Conservation (phyloP, 306 rosid species). For the Sindora glabra region DNA sequence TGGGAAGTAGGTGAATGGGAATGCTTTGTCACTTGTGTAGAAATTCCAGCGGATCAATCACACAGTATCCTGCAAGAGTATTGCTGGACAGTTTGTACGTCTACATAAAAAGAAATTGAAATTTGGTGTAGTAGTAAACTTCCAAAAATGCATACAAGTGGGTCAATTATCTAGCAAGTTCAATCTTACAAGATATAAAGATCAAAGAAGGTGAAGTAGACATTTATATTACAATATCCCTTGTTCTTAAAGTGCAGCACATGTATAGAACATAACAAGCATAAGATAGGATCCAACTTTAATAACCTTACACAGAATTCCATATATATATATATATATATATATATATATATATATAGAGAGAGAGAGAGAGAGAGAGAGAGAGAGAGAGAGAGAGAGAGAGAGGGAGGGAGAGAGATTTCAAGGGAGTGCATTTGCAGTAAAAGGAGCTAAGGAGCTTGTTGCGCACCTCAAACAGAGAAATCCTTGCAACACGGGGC, state of each 20-base stretch:
- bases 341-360: too few relatives aligned
- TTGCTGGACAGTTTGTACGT: conserved; percentile 74
- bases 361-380: too few relatives aligned
- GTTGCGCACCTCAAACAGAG: too few relatives aligned
- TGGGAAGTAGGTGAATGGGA: not conserved
- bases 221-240: not conserved
- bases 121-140: conserved; percentile 7
- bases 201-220: not conserved
- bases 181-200: not conserved
- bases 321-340: too few relatives aligned
- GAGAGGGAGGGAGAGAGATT: too few relatives aligned
- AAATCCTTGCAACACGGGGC: too few relatives aligned
- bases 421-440: too few relatives aligned
- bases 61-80: conserved; percentile 82
- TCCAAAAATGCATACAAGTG: not conserved
- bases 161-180: not conserved
- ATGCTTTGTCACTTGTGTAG: conserved; percentile 47
- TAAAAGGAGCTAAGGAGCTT: conserved; percentile 1
- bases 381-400: too few relatives aligned
- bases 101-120: conserved; percentile 38
- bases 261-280: too few relatives aligned
- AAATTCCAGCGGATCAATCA: conserved; percentile 80
- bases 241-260: not conserved
- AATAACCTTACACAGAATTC: not conserved
- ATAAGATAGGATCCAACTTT: not conserved